A percentile compares a stretch with the other conserved stretches of the same genome.
These are phyloP conservation scores for Pythium utonaiense DNA, from an alignment of 352 stramenopile genomes.

Conservation along the genomic window DNA sequence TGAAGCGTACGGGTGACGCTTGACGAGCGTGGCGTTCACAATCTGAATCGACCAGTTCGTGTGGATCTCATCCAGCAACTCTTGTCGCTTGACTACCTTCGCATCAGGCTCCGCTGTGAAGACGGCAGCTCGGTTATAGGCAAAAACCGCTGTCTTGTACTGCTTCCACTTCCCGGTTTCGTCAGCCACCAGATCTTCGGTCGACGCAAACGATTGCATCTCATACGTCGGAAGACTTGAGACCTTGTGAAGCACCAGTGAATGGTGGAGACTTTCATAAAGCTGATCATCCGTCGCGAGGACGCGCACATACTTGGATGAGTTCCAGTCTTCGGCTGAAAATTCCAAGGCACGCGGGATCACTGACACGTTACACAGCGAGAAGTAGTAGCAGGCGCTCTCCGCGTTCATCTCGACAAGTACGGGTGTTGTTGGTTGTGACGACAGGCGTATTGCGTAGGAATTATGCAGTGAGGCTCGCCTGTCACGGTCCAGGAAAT, in stretches of 20 bases:
- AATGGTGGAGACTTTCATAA: slow-evolving; percentile 45
- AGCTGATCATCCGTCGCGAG: slow-evolving; percentile 56
- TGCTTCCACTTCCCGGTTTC: slow-evolving; percentile 8
- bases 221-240: slow-evolving; percentile 32
- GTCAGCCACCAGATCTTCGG: slow-evolving; percentile 4
- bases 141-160: slow-evolving; percentile 7
- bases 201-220: slow-evolving; percentile 28
- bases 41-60: slow-evolving; percentile 38
- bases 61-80: slow-evolving; percentile 26
- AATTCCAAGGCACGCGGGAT: slow-evolving; percentile 41
- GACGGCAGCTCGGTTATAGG: neutral
- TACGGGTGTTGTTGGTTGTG: slow-evolving; percentile 45
- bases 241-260: slow-evolving; percentile 27
- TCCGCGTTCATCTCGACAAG: slow-evolving; percentile 48
- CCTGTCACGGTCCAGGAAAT: slow-evolving; percentile 41
- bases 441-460: slow-evolving; percentile 44
- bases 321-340: slow-evolving; percentile 39
- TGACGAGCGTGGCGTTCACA: slow-evolving; percentile 18
- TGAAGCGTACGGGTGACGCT: slow-evolving; percentile 14
- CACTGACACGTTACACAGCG: slow-evolving; percentile 58
- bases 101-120: neutral
- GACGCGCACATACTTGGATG: slow-evolving; percentile 35
- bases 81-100: neutral
- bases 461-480: slow-evolving; percentile 35
- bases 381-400: slow-evolving; percentile 63